Base-by-base conservation (phyloP, 2,329 filamentous ascomycete species). In the Cercospora berteroae region DNA sequence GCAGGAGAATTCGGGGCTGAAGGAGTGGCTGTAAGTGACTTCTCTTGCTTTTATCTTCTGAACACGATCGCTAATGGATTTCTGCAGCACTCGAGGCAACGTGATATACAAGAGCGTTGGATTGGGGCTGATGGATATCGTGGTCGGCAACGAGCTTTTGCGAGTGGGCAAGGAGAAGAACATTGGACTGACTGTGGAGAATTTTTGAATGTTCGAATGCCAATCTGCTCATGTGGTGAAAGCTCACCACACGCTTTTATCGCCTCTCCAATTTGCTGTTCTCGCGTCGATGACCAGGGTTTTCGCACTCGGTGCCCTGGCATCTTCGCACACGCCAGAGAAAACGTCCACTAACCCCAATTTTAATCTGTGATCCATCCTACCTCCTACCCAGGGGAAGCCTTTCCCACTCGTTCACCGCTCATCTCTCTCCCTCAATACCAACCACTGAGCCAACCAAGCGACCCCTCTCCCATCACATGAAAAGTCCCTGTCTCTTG, bases 21-120 rank as follows among this genome's bases (percentile, higher is more conserved):
- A 81, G 48, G 84, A 88, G 39, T 90, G 88, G 75, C 60, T 72
- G 65, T 60, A 25, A 44, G 58, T 60, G 25, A n/a, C 3, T n/a
- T 9, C 12, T 18, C 25, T 20, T 2, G n/a, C 27, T 7, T 31
- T 31, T 9, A 31, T 31, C 3, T 7, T 31, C 3, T 3, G 29
- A 31, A 9, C 6, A 31, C 29, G 29, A 31, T 31, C 29, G 29
- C 29, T 31, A 31, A 31, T 31, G 29, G 1, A 2, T 9, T 31
- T 31, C 8, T 31, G 29, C 36, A 60, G 58, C 6, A 82, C 85
- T 68, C 82, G 80, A 57, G 89, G 89, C 0, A 88, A 90, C 75
- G 85, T 90, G 0, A 86, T 91, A 36, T 91, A 89, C 74, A 91
- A 91, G 82, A 86, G 86, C 71, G 88, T 91, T 3, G 89, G 89